A percentile compares a stretch with the other conserved stretches of the same genome.
These are phyloP conservation scores for Penicillium sp. DNA, from an alignment of 2,329 filamentous ascomycete species.

Conservation along the genomic window DNA sequence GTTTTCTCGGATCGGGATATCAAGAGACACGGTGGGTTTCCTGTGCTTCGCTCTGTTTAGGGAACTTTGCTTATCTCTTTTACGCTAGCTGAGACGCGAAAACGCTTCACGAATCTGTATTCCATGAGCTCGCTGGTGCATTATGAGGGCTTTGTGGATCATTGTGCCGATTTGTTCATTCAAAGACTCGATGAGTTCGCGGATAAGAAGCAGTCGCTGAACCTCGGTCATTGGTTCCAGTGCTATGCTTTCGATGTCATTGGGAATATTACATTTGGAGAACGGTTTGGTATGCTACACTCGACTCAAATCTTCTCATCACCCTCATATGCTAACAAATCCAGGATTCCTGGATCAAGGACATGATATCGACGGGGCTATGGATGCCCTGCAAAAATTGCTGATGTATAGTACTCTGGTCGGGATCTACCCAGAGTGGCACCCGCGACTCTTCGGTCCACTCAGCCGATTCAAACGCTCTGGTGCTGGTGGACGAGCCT, in stretches of 20 bases:
- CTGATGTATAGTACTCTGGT: slow-evolving; percentile 38
- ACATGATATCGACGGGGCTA: slow-evolving; percentile 44
- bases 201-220: slow-evolving; percentile 23
- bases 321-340: slow-evolving; percentile 16
- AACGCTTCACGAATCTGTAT: slow-evolving; percentile 44
- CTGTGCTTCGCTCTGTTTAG: neutral
- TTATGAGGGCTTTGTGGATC: slow-evolving; percentile 49
- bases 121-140: slow-evolving; percentile 47
- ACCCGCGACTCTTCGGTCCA: slow-evolving; percentile 32
- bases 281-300: slow-evolving; percentile 23
- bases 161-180: slow-evolving; percentile 43
- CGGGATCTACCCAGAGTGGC: slow-evolving; percentile 42
- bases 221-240: slow-evolving; percentile 39
- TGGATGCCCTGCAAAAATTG: slow-evolving; percentile 36
- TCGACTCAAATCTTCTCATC: neutral
- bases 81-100: slow-evolving; percentile 29
- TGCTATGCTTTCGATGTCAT: slow-evolving; percentile 44
- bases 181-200: slow-evolving; percentile 39
- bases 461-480: slow-evolving; percentile 28
- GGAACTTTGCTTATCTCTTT: neutral
- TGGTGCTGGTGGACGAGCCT: slow-evolving; percentile 30
- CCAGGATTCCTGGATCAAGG: slow-evolving; percentile 47
- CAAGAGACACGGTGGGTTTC: slow-evolving; percentile 32
- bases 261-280: slow-evolving; percentile 46
- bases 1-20: slow-evolving; percentile 33